These are phyloP conservation scores for Saturnispora diversa DNA, from an alignment of 805 yeast genomes.

Conservation along the genomic window DNA sequence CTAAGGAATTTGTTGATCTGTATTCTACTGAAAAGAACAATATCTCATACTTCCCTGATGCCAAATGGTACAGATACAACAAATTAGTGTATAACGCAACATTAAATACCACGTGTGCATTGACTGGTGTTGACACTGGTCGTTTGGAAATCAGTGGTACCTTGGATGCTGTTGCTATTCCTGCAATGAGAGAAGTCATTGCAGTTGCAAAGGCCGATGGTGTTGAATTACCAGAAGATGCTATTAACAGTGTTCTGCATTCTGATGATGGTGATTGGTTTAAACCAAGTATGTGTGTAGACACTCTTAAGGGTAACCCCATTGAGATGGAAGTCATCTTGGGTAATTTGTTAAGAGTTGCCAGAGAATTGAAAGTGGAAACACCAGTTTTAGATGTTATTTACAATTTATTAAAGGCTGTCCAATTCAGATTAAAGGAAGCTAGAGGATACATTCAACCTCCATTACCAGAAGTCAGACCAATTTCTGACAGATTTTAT, in stretches of 20 bases:
- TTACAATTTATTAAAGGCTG: conserved; percentile 50
- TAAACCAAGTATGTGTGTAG: conserved; percentile 69
- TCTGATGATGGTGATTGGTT: conserved; percentile 53
- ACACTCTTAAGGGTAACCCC: conserved; percentile 54
- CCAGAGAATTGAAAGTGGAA: conserved; percentile 37
- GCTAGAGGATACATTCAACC: conserved; percentile 36
- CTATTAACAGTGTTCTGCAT: conserved; percentile 43
- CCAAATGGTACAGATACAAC: conserved; percentile 49
- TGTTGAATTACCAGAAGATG: conserved; percentile 41
- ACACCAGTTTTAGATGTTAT: conserved; percentile 55
- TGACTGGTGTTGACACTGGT: conserved; percentile 53
- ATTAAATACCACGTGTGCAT: conserved; percentile 54
- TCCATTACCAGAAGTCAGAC: conserved; percentile 42
- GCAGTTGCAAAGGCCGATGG: conserved; percentile 66
- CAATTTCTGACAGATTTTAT: conserved; percentile 20
- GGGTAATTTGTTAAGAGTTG: conserved; percentile 53
- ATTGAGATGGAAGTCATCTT: conserved; percentile 66
- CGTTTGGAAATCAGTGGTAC: conserved; percentile 41
- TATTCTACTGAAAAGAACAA: conserved; percentile 39
- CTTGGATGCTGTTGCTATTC: conserved; percentile 34
- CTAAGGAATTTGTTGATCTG: conserved; percentile 37
- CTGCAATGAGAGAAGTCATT: conserved; percentile 63
- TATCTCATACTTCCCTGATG: conserved; percentile 36
- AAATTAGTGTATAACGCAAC: conserved; percentile 66
- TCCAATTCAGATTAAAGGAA: conserved; percentile 58